Conservation (phyloP, 2,329 filamentous ascomycete genomes). For the Verticillium dahliae region DNA sequence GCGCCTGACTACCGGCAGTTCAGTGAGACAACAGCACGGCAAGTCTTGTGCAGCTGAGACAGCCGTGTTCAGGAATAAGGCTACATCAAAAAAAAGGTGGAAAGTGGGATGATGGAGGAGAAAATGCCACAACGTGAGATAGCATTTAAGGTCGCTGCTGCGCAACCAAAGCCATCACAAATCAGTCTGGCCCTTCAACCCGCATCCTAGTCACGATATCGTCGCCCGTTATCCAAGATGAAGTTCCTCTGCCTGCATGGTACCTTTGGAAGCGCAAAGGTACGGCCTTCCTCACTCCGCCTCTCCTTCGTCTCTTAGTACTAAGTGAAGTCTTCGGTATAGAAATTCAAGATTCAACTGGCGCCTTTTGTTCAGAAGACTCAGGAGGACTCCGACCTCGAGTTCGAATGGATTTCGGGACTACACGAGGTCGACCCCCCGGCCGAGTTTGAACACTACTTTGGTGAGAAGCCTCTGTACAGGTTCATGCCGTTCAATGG, state of each 20-base stretch:
- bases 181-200: no score
- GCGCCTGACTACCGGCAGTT: no score
- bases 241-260: neutral
- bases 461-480: slow-evolving; percentile 10
- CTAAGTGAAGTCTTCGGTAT: slow-evolving; percentile 5
- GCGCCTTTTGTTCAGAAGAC: slow-evolving; percentile 4
- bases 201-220: no score
- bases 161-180: no score
- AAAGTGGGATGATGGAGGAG: no score
- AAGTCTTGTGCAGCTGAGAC: no score
- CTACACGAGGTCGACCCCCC: slow-evolving; percentile 5
- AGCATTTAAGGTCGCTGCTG: no score
- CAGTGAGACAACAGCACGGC: no score
- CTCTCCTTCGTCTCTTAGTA: neutral
- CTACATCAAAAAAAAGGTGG: no score
- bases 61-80: no score
- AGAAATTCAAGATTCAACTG: slow-evolving; percentile 10
- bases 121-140: no score
- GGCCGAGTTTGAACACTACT: slow-evolving; percentile 13
- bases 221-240: neutral
- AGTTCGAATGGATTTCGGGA: slow-evolving; percentile 11
- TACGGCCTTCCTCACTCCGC: neutral
- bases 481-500: slow-evolving; percentile 12
- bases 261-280: neutral
- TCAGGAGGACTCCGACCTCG: neutral